Conservation (phyloP, 108 stramenopile genomes). For the Seminavis robusta region DNA sequence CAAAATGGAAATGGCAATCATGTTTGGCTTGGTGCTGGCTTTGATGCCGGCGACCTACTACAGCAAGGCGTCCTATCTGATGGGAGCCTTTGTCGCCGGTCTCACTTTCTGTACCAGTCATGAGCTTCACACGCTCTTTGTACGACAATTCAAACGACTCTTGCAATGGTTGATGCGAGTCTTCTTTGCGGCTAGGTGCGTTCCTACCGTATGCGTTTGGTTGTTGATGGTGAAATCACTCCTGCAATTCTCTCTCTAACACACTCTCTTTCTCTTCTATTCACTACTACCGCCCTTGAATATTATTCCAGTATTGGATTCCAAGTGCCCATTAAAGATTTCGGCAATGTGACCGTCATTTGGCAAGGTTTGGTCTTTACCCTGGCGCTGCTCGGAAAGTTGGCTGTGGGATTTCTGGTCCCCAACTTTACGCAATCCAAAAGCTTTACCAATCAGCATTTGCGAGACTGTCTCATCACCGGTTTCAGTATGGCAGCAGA, state of each 20-base stretch:
- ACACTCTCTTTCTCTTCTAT: too few relatives aligned
- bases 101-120: conserved; percentile 68
- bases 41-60: conserved; percentile 59
- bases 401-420: conserved; percentile 75
- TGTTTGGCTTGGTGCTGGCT: conserved; percentile 48
- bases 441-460: conserved; percentile 41
- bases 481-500: conserved; percentile 37
- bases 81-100: conserved; percentile 68
- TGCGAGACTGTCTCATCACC: conserved; percentile 26
- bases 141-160: conserved; percentile 74
- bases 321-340: conserved; percentile 68
- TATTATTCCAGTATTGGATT: conserved; percentile 54
- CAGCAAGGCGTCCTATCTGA: conserved; percentile 52
- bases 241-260: too few relatives aligned
- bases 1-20: conserved; percentile 47
- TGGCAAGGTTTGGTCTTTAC: conserved; percentile 66
- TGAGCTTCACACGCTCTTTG: conserved; percentile 56
- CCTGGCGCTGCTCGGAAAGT: conserved; percentile 61
- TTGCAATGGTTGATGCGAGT: conserved; percentile 85
- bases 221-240: too few relatives aligned
- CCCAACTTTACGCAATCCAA: conserved; percentile 67
- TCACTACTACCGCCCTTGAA: too few relatives aligned
- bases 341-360: conserved; percentile 53
- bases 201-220: too few relatives aligned
- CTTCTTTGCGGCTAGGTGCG: conserved; percentile 87